Percentiles rank a stretch among this genome's conserved stretches.
phyloP scores from a whole-genome alignment of 352 stramenopile genomes.

The Globisporangium viniferum region DNA sequence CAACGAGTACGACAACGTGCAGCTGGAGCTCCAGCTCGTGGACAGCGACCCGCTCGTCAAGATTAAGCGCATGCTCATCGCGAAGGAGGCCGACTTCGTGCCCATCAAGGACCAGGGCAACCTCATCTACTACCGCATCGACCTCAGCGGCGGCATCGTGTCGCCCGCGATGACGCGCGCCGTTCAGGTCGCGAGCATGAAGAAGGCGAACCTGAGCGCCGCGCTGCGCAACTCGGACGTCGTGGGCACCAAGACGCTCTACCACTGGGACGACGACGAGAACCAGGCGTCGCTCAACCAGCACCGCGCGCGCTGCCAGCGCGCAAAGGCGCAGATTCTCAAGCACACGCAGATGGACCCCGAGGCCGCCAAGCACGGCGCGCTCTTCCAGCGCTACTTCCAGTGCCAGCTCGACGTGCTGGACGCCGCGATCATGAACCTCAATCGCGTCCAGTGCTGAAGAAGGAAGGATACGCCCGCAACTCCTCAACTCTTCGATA shows the following conservation, averaged over 20 bases:
- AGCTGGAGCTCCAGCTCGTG: conserved; percentile 21
- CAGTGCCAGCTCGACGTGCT: conserved; percentile 21
- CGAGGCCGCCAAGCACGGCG: conserved; percentile 11
- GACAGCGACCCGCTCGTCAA: conserved; percentile 32
- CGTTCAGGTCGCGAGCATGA: conserved; percentile 29
- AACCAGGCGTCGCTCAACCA: conserved; percentile 15
- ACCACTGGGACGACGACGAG: conserved; percentile 23
- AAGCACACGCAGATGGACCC: conserved; percentile 12
- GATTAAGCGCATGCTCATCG: conserved; percentile 39
- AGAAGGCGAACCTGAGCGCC: conserved; percentile 31
- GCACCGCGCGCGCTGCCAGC: conserved; percentile 14
- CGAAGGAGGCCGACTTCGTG: conserved; percentile 32
- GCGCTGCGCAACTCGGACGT: conserved; percentile 23
- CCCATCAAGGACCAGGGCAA: conserved; percentile 16
- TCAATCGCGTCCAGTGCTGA: conserved; percentile 16
- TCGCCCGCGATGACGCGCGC: conserved; percentile 28
- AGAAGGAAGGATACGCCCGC: not conserved
- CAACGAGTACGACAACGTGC: conserved; percentile 35
- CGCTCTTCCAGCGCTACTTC: conserved; percentile 21
- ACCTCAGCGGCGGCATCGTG: conserved; percentile 20
- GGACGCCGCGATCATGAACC: conserved; percentile 15
- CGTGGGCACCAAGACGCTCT: conserved; percentile 22
- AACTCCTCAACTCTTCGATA: not conserved
- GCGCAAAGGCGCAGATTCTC: conserved; percentile 10
- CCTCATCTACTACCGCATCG: conserved; percentile 23